phyloP scores from a whole-genome alignment of 306 rosid genomes.

The Lathyrus oleraceus region DNA sequence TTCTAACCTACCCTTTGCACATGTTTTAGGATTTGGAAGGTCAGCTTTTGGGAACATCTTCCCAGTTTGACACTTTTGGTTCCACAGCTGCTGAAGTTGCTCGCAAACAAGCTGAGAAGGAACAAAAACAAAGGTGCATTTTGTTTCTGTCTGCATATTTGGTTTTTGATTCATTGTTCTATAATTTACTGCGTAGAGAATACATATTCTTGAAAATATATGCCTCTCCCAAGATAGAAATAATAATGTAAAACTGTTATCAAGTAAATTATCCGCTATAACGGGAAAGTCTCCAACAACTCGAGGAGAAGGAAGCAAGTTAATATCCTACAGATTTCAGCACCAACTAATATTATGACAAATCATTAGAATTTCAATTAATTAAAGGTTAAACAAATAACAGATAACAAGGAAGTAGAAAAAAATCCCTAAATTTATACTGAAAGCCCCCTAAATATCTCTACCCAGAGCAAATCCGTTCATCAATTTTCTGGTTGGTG shows the following conservation, averaged over 20 bases:
- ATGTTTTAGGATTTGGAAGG: slow-evolving; percentile 77
- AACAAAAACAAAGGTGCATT: slow-evolving; percentile 77
- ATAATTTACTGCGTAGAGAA: not conserved
- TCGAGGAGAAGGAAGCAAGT: not conserved
- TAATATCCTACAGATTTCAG: not conserved
- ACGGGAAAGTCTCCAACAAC: not conserved
- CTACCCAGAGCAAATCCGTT: not conserved
- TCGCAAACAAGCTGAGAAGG: slow-evolving; percentile 89
- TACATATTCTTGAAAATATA: not conserved
- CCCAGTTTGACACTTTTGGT: slow-evolving; percentile 95
- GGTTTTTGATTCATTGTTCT: not conserved
- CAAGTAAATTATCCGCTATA: not conserved
- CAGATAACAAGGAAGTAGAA: not conserved
- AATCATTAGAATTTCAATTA: not conserved
- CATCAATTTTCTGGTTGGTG: not conserved
- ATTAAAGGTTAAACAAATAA: not conserved
- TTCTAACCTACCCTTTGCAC: slow-evolving; percentile 25
- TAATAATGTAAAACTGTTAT: not conserved
- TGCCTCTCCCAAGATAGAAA: not conserved
- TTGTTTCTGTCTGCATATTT: slow-evolving; percentile 23
- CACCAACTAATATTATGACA: not conserved
- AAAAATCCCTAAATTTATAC: not conserved
- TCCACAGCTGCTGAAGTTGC: slow-evolving; percentile 80
- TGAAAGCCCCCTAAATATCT: not conserved
- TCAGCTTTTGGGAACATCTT: slow-evolving; percentile 72